phyloP scores from a whole-genome alignment of 805 yeast species.

The Wickerhamiella spandovensis region DNA sequence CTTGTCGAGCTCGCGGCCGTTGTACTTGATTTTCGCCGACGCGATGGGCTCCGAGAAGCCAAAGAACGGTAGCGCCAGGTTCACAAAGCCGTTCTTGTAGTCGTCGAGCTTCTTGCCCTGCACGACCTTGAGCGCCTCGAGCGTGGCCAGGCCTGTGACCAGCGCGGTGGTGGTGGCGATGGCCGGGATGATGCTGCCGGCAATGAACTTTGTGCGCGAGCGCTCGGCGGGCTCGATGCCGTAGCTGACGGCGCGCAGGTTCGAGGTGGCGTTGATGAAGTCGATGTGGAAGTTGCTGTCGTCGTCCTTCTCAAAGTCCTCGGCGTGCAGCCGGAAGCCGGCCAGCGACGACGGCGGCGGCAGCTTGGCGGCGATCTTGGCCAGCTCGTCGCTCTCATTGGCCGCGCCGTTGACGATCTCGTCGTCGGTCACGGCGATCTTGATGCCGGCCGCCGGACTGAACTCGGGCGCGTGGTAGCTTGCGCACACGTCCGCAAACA shows the following conservation, averaged over 20 bases:
- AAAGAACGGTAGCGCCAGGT: slow-evolving; percentile 86
- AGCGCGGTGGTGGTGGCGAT: slow-evolving; percentile 98
- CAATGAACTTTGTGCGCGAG: slow-evolving; percentile 87
- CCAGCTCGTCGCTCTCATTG: slow-evolving; percentile 12
- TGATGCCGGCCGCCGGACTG: slow-evolving; percentile 58
- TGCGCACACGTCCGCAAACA: slow-evolving; percentile 38
- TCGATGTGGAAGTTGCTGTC: slow-evolving; percentile 94
- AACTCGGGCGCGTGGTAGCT: slow-evolving; percentile 46
- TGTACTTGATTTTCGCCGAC: slow-evolving; percentile 71
- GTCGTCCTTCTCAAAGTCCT: slow-evolving; percentile 95
- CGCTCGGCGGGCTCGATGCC: slow-evolving; percentile 79
- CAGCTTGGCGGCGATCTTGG: slow-evolving; percentile 51
- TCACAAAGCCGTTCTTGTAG: slow-evolving; percentile 84
- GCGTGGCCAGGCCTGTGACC: slow-evolving; percentile 86
- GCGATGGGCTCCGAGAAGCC: slow-evolving; percentile 94
- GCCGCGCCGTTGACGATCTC: slow-evolving; percentile 41
- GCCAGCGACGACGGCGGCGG: slow-evolving; percentile 85
- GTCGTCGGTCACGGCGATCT: slow-evolving; percentile 81
- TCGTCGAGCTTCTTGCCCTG: slow-evolving; percentile 69
- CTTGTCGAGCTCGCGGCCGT: slow-evolving; percentile 62
- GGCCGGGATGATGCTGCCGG: slow-evolving; percentile 97
- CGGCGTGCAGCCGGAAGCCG: slow-evolving; percentile 77
- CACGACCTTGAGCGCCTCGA: slow-evolving; percentile 83
- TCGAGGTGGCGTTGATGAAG: slow-evolving; percentile 90
- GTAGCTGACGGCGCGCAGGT: slow-evolving; percentile 88